Base-by-base conservation (phyloP, 768 basidiomycete species). In the Sporobolomyces roseus region DNA sequence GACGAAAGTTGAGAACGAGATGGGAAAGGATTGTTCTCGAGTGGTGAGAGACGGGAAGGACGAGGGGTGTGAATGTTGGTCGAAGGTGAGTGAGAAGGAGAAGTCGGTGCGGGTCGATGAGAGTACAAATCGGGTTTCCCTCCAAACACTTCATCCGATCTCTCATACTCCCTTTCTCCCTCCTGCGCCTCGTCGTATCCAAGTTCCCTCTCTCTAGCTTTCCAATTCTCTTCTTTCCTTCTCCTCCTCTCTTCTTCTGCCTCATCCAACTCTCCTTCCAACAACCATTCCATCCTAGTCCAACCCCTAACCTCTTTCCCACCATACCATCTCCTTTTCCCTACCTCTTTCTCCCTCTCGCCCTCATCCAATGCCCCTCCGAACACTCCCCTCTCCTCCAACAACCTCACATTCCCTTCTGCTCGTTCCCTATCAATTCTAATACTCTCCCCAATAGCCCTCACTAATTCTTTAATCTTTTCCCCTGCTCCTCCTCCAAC, bases 201-300 rank as follows among this genome's bases (percentile, higher is more conserved):
- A 29, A 23, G n/a, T 1, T 41, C 49, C 33, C 56, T n/a, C 36
- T 46, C 32, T 45, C 53, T 35, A 0, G 3, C 35, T 17, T 21
- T n/a, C 61, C 27, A 29, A 14, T 38, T 63, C 61, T 7, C 6
- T 33, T 8, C 27, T 25, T 1, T 29, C 35, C 33, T 7, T 27
- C 16, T 30, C 35, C 55, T 33, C 43, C 46, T n/a, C 10, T 3
- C 13, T 29, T 66, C 61, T 41, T 49, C 33, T 23, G 0, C 49
- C 12, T 35, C 55, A 50, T 51, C 63, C 35, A 51, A 17, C 23
- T 45, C 8, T 49, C 68, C 66, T 49, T 67, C 66, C 21, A 72
- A 49, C 19, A 68, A 43, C 19, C 21, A 9, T 30, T 72, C 71
- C 71, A 72, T 72, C 25, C 36, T 43, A 3, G 4, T 36, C 71